Conservation (phyloP, 164 flowering plant genomes). For the Liquidambar formosana region DNA sequence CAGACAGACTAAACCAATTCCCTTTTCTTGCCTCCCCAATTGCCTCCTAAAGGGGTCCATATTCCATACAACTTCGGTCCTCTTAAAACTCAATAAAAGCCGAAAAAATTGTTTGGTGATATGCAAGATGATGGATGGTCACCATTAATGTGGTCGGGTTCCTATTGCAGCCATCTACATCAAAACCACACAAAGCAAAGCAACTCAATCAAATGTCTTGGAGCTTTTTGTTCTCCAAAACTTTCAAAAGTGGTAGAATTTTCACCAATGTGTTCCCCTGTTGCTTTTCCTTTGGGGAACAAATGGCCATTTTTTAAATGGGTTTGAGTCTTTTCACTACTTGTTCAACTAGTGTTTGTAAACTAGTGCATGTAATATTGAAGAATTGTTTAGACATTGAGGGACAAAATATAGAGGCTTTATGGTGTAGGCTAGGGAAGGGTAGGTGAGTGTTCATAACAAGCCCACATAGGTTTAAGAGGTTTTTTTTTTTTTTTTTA, state of each 20-base stretch:
- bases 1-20: neutral
- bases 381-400: conserved; percentile 6
- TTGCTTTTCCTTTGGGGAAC: conserved; percentile 35
- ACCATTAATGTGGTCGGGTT: conserved; percentile 21
- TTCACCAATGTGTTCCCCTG: conserved; percentile 21
- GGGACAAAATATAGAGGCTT: conserved; percentile 17
- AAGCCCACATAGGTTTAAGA: no score
- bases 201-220: neutral
- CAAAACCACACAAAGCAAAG: conserved; percentile 15
- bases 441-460: neutral
- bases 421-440: neutral
- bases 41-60: no score
- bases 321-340: neutral
- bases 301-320: conserved; percentile 7
- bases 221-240: conserved; percentile 6
- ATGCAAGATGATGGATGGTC: neutral
- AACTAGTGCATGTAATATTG: neutral
- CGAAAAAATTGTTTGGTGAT: conserved; percentile 4
- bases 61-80: neutral
- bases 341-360: no score
- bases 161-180: conserved; percentile 24
- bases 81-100: conserved; percentile 1
- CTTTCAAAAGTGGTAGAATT: conserved; percentile 13
- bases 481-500: no score
- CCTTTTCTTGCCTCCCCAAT: neutral